These are phyloP conservation scores for Psilocybe azurescens DNA, from an alignment of 768 basidiomycete species.

Conservation along the genomic window DNA sequence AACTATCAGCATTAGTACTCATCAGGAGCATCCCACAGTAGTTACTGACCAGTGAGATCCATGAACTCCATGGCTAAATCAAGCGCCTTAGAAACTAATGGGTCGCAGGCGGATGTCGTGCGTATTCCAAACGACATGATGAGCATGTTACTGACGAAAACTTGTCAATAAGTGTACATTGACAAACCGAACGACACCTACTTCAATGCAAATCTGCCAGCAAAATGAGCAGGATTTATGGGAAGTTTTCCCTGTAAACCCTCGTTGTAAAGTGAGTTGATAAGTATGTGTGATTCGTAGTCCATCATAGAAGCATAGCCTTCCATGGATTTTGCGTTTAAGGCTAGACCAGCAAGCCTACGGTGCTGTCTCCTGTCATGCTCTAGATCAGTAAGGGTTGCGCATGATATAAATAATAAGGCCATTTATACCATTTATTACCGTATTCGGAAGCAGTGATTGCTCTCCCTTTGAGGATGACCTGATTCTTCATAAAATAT, in stretches of 20 bases:
- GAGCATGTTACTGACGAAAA: conserved; percentile 43
- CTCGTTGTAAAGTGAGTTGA: conserved; percentile 39
- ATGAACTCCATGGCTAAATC: conserved; percentile 49
- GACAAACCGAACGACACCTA: not conserved
- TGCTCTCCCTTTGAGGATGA: conserved; percentile 36
- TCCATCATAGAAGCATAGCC: conserved; percentile 40
- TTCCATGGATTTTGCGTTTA: conserved; percentile 39
- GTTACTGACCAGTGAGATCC: conserved; percentile 30
- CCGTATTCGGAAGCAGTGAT: conserved; percentile 39
- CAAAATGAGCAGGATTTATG: conserved; percentile 43
- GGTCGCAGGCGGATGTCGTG: conserved; percentile 40
- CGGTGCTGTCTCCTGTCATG: conserved; percentile 44
- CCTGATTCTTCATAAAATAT: conserved; percentile 42
- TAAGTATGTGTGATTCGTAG: conserved; percentile 43
- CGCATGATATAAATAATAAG: not conserved
- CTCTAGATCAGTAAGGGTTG: not conserved
- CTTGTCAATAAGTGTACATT: not conserved
- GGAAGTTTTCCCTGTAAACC: conserved; percentile 36
- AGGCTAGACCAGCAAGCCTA: conserved; percentile 37
- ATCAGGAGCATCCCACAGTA: not conserved
- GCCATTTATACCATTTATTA: conserved; percentile 32
- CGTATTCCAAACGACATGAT: conserved; percentile 46
- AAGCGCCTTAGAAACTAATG: conserved; percentile 40
- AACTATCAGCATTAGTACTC: conserved; percentile 26
- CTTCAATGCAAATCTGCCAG: conserved; percentile 36